These are phyloP conservation scores for Gonium pectorale DNA, from an alignment of 139 green algal species.

Conservation along the genomic window DNA sequence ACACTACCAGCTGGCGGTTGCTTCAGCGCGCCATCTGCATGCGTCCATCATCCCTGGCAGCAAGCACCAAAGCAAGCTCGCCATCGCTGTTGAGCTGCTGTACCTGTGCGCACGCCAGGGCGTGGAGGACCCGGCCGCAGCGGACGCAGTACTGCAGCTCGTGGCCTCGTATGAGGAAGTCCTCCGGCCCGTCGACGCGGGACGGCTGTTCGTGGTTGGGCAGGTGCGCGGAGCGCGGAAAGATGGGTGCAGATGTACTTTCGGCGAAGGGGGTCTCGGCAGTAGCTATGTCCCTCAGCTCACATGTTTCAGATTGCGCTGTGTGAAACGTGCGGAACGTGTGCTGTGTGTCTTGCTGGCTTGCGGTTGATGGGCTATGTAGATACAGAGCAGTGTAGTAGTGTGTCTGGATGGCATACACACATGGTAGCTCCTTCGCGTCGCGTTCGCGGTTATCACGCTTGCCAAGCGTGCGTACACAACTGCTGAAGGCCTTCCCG, in stretches of 20 bases:
- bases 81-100: not conserved
- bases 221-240: not conserved
- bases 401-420: too few species aligned
- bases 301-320: not conserved
- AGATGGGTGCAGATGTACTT: too few species aligned
- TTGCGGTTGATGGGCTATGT: too few species aligned
- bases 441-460: too few species aligned
- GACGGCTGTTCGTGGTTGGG: slow-evolving; percentile 9
- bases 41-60: not conserved
- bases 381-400: too few species aligned
- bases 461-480: too few species aligned
- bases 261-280: too few species aligned
- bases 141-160: not conserved
- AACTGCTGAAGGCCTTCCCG: too few species aligned
- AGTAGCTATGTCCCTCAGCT: too few species aligned
- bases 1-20: slow-evolving; percentile 39
- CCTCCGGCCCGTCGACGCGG: slow-evolving; percentile 16
- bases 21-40: slow-evolving; percentile 10
- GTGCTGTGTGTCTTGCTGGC: too few species aligned
- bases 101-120: slow-evolving; percentile 10
- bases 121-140: slow-evolving; percentile 29
- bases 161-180: not conserved
- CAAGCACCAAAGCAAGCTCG: not conserved
- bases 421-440: too few species aligned
- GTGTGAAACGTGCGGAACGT: too few species aligned